Evolutionary conservation across 2,329 filamentous ascomycete genomes (phyloP).

Genomic region (Hymenoscyphus fraxineus): DNA sequence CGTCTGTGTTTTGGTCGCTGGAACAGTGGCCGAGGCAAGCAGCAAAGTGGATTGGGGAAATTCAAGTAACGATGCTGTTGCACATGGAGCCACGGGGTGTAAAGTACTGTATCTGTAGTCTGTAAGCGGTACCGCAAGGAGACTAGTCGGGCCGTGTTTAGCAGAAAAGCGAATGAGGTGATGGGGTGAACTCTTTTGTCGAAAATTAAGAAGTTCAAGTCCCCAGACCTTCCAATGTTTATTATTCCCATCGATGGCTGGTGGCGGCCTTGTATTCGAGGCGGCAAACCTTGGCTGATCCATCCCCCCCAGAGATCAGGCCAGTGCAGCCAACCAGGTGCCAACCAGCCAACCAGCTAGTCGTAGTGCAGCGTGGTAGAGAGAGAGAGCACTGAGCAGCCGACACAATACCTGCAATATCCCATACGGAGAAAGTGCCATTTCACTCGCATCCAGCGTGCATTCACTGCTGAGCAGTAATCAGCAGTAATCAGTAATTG

Average conservation of each 20-base stretch:
- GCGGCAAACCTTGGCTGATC: background rate
- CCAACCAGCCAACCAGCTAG: background rate
- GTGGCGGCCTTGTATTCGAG: background rate
- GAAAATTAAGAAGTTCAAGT: background rate
- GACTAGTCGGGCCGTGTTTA: background rate
- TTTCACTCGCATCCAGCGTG: background rate
- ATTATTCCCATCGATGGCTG: background rate
- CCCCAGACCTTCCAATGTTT: background rate
- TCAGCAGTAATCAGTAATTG: background rate
- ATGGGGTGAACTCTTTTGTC: background rate
- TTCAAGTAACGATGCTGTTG: conserved; percentile 3
- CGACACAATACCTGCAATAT: background rate
- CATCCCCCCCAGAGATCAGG: background rate
- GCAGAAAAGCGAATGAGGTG: background rate
- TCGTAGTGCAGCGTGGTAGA: background rate
- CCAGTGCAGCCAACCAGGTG: background rate
- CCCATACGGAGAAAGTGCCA: background rate
- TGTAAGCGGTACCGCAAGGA: background rate
- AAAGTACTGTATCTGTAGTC: too few species aligned
- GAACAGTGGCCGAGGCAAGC: background rate
- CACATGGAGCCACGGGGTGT: conserved; percentile 1
- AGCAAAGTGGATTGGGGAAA: background rate
- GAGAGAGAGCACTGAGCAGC: background rate
- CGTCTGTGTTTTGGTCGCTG: background rate
- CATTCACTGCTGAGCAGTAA: background rate